Base-by-base conservation (phyloP, 768 basidiomycete species). In the Porphyrellus cyaneotinctus region DNA sequence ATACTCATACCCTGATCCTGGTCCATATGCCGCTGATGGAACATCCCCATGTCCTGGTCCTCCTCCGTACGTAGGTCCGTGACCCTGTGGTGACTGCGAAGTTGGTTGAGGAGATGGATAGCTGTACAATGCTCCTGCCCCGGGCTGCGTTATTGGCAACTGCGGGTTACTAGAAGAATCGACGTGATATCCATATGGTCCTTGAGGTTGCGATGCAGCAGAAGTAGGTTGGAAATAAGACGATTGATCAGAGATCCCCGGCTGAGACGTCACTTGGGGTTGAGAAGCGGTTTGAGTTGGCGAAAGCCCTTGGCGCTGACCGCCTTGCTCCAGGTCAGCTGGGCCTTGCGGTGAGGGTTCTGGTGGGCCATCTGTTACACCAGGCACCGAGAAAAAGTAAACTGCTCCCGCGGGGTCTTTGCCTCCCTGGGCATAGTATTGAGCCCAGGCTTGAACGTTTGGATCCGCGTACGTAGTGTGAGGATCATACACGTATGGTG, bases 381-480 rank as follows among this genome's bases (percentile, higher is more conserved):
- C 89, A 8, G 88, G 89, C 1, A 91, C 82, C 3, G 81, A 83
- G 44, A 86, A 69, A 60, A 93, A 93, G 70, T 93, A 93, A 35
- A 91, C 86, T 9, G 85, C 74, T 10, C 91, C 91, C 6, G 86
- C 82, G 0, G 75, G 67, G 53, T 91, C 90, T 42, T 70, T 80
- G 4, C 90, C 90, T 23, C 91, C 91, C 53, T 85, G 81, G 1
- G 84, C 83, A 64, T 92, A 92, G 68, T 93, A 93, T 58, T 83
- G 79, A 7, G 88, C 90, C 90, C 90, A 92, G 0, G 87, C 87
- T 64, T 91, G 89, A 20, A 85, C 88, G 56, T 90, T 90, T 49
- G 83, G 80, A 65, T 93, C 90, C 15, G 81, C 70, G 59, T 93
- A 93, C 20, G 81, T 82, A 44, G 74, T 72, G 26, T 74, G 76